phyloP scores from a whole-genome alignment of 2,329 filamentous ascomycete species.

The Aschersonia sp. region DNA sequence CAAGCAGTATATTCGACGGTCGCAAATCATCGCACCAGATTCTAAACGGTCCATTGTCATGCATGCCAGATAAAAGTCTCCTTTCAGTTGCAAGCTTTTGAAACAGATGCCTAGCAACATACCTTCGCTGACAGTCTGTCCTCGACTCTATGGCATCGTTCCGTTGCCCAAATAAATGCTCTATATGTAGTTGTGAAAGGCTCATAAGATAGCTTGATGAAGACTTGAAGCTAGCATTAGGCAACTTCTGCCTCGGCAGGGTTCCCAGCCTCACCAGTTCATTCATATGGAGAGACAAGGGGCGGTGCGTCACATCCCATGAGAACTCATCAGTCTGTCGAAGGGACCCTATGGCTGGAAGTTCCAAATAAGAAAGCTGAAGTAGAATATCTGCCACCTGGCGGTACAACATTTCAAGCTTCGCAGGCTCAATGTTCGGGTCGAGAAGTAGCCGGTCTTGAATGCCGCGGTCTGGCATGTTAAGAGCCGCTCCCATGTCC shows the following conservation, averaged over 20 bases:
- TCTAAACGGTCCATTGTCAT: slow-evolving; percentile 5
- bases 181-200: neutral
- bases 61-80: slow-evolving; percentile 10
- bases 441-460: neutral
- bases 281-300: slow-evolving; percentile 2
- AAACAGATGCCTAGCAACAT: slow-evolving; percentile 12
- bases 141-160: slow-evolving; percentile 19
- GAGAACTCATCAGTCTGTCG: slow-evolving; percentile 1
- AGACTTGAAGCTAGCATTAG: neutral
- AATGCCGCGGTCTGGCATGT: neutral
- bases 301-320: slow-evolving; percentile 12
- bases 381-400: slow-evolving; percentile 2
- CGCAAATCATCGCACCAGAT: slow-evolving; percentile 19
- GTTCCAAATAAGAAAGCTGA: slow-evolving; percentile 1
- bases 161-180: slow-evolving; percentile 12
- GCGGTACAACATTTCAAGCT: neutral
- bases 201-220: neutral
- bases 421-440: neutral
- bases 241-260: neutral
- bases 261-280: slow-evolving; percentile 1
- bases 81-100: slow-evolving; percentile 12
- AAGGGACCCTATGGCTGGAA: neutral
- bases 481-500: neutral
- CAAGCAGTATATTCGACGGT: slow-evolving; percentile 16
- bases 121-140: slow-evolving; percentile 16